These are phyloP conservation scores for Murraya koenigii DNA, from an alignment of 345 rosid species.

Conservation along the genomic window DNA sequence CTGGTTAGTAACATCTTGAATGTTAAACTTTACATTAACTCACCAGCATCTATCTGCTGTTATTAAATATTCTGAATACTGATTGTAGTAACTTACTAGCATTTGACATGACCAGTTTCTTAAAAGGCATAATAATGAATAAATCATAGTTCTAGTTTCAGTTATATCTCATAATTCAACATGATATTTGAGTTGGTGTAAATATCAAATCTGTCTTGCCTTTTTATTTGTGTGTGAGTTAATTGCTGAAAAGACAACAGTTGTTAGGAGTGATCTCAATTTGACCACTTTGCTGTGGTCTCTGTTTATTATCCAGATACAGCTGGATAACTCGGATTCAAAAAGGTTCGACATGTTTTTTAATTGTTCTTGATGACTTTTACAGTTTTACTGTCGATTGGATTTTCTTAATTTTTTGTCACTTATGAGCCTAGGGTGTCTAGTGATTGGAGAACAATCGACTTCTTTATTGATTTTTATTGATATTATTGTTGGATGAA, in stretches of 20 bases:
- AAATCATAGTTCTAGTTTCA: not conserved
- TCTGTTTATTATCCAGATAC: not conserved
- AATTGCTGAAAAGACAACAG: not conserved
- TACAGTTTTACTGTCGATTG: not conserved
- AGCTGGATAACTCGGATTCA: not conserved
- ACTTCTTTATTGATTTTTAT: not conserved
- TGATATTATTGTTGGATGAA: not conserved
- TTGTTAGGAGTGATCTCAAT: no score
- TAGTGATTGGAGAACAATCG: no score
- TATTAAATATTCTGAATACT: not conserved
- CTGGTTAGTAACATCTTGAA: constrained; percentile 52
- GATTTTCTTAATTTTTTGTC: not conserved
- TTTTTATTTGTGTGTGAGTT: not conserved
- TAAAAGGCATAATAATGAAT: not conserved
- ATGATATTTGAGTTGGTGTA: no score
- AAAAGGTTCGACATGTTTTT: not conserved
- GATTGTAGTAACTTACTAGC: not conserved
- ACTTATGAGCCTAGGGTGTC: not conserved
- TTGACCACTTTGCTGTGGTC: not conserved
- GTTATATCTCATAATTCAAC: not conserved
- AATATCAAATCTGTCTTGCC: not conserved
- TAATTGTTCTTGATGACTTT: not conserved
- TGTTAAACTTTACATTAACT: not conserved
- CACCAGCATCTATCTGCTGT: not conserved
- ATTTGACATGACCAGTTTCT: not conserved